phyloP scores from a whole-genome alignment of 2,329 filamentous ascomycete genomes.

The Neospermospora avenae region DNA sequence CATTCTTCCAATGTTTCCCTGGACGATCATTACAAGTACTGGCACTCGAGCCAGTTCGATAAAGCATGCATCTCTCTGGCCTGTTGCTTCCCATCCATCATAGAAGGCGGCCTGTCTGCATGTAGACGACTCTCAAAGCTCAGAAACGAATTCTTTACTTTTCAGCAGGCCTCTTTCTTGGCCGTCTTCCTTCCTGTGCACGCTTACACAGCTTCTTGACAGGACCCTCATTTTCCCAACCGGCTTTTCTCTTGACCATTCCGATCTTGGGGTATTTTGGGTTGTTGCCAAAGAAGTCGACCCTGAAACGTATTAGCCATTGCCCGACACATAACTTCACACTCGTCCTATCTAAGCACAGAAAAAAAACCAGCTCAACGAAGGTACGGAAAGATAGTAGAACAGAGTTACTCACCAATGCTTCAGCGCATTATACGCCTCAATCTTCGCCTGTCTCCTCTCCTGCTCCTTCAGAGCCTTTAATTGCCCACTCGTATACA shows the following conservation, averaged over 20 bases:
- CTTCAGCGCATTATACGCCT: slow-evolving; percentile 64
- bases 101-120: no score
- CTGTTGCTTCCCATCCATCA: no score
- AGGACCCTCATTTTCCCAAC: slow-evolving; percentile 58
- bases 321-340: not conserved
- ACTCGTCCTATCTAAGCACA: not conserved
- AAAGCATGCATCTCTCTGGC: no score
- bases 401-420: slow-evolving; percentile 47
- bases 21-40: not conserved
- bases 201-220: slow-evolving; percentile 57
- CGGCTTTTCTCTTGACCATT: slow-evolving; percentile 59
- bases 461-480: slow-evolving; percentile 58
- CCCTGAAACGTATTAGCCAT: slow-evolving; percentile 45
- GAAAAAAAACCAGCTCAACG: not conserved
- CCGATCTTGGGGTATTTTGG: slow-evolving; percentile 82
- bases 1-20: not conserved
- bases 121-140: not conserved
- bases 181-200: slow-evolving; percentile 57
- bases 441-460: slow-evolving; percentile 57
- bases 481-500: slow-evolving; percentile 54
- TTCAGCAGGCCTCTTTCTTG: slow-evolving; percentile 39
- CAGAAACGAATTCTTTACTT: slow-evolving; percentile 1
- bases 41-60: not conserved
- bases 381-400: not conserved
- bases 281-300: slow-evolving; percentile 74